Base-by-base conservation (phyloP, 106 monocot genomes). In the Dendrobium nobile region DNA sequence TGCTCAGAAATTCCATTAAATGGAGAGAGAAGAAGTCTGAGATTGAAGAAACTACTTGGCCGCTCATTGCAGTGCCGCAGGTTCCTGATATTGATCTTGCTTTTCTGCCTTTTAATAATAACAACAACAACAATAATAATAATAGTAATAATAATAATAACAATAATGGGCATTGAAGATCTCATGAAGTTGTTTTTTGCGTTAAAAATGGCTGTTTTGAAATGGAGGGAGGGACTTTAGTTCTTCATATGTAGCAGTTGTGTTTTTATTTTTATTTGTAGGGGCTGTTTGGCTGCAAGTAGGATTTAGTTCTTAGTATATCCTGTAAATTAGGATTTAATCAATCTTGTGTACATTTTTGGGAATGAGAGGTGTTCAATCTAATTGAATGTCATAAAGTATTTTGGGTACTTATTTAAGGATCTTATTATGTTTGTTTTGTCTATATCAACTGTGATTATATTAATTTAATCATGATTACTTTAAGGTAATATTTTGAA, bases 31-130 rank as follows among this genome's bases (percentile, higher is more conserved):
- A 78, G 85, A 75, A 16, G 33, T 37, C 18, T 0, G 27, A 67
- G 33, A 64, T 83, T 31, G 86, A 88, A 77, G 81, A 77, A n/a
- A 15, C 84, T 54, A 58, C 85, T 7, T 75, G 83, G 18, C 89
- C 85, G 7, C 54, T 80, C 0, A 77, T 81, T 20, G 44, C 70
- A 22, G 56, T 85, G 47, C 84, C 82, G 0, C 85, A 86, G 58
- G 67, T 89, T 15, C 28, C 86, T 47, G 79, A 70, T 64, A 43
- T 54, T 15, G 80, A 89, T 83, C 70, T 90, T 43, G 82, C 82
- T 2, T 8, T 44, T 33, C 68, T 92, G 5, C 16, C 79, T 68
- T 74, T 83, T 19, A 65, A 73, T 31, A 17, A n/a, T 47, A 56
- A 47, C 10, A 73, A 77, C 28, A 17, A n/a, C 45, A 56, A 47